Evolutionary conservation across 2,329 filamentous ascomycete genomes (phyloP), one percentile per base, ranked within the genome.

Genomic region (Lasiodiplodia citricola): DNA sequence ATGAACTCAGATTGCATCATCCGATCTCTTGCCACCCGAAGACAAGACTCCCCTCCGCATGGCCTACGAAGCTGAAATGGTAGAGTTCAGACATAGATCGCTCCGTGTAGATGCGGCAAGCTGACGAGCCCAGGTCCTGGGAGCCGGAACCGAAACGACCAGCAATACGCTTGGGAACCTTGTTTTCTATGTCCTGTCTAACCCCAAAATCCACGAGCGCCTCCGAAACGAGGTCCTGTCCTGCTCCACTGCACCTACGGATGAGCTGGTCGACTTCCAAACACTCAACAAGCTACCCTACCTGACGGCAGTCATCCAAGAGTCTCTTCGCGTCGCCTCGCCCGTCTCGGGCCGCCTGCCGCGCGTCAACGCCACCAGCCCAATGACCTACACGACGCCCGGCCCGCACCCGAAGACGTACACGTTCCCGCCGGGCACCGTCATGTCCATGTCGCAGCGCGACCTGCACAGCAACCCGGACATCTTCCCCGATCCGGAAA

Each of bases 121-220:
- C 38, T 50, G n/a, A 41, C 10, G 2, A 41, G 2, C n/a, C 1
- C 62, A 65, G 62, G 28, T 80, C 1, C 73, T 78, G 7, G 73
- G 73, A 2, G 82, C 81, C 4, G 82, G 80, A 2, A 79, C 77
- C 5, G 76, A 80, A 55, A 83, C 81, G 0, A 79, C 76, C 0
- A 74, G 74, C 8, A 75, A 74, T 70, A 72, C 76, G 0, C 72
- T 84, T 13, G 70, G 75, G 1, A 68, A 79, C 4, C 70, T 77
- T 5, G 74, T 77, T 5, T 83, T 76, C 72, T 70, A 80, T 73
- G 70, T 83, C 2, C 77, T 80, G n/a, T 68, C 71, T 14, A 74
- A 79, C 25, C 77, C 79, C 0, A 4, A 68, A 0, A 73, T 80
- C 7, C 70, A 79, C 1, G 14, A 56, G 0, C 74, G 71, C 11